Evolutionary conservation across 2,329 filamentous ascomycete species (phyloP).

Genomic region (Geoglossum cookeanum): DNA sequence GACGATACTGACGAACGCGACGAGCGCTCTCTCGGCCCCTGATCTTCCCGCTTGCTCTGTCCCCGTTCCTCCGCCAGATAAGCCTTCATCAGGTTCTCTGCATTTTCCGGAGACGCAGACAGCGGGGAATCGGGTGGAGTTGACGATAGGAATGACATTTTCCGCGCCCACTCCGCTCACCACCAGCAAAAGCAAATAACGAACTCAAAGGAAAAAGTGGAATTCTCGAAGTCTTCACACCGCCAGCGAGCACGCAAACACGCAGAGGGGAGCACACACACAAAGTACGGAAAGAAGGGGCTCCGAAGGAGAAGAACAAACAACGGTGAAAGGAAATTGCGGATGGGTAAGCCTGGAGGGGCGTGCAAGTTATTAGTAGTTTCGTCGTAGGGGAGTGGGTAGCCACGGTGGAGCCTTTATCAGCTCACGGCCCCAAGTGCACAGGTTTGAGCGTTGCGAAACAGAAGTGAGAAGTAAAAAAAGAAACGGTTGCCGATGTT

Average conservation of each 20-base stretch:
- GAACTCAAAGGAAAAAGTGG: neutral
- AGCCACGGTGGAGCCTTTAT: neutral
- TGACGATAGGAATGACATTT: neutral
- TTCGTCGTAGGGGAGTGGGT: neutral
- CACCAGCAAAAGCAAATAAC: neutral
- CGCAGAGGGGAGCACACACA: too few species aligned
- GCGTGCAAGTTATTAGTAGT: neutral
- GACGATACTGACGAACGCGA: neutral
- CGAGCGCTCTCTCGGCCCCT: neutral
- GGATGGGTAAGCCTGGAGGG: neutral
- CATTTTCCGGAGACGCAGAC: neutral
- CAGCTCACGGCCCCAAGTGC: neutral
- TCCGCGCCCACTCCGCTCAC: neutral
- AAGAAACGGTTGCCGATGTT: neutral
- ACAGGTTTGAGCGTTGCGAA: neutral
- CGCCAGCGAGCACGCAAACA: too few species aligned
- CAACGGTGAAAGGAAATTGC: neutral
- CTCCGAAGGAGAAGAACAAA: too few species aligned
- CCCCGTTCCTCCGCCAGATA: neutral
- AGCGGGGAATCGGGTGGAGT: neutral
- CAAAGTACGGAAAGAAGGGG: too few species aligned
- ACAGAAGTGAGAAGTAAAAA: neutral
- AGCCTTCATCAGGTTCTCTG: neutral
- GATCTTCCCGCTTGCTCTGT: neutral
- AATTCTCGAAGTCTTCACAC: neutral